Evolutionary conservation across 257 asterid species (phyloP).

Genomic region (Jasminum sambac): DNA sequence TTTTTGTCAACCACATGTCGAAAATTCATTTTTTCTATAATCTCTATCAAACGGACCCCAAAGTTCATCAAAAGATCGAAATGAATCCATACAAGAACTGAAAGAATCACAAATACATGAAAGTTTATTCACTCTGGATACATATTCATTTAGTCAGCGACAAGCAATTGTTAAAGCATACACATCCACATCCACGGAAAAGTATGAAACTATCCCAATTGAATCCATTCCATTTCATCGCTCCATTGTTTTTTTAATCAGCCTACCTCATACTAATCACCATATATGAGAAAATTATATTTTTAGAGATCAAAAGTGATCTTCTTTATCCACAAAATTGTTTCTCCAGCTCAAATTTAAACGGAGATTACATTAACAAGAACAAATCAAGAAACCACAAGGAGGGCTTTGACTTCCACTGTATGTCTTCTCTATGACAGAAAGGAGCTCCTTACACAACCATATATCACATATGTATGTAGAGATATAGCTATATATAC

Average conservation of each 20-base stretch:
- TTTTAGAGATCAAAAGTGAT: not conserved
- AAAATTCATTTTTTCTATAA: no score
- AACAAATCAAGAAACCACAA: constrained; percentile 12
- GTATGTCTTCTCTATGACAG: constrained; percentile 18
- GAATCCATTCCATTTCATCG: not conserved
- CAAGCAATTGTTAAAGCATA: not conserved
- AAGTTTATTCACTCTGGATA: not conserved
- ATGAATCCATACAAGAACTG: not conserved
- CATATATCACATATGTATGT: constrained; percentile 29
- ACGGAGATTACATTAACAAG: not conserved
- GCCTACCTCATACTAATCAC: not conserved
- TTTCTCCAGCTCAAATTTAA: not conserved
- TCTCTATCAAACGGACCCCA: not conserved
- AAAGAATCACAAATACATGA: not conserved
- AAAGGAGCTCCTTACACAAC: constrained; percentile 39
- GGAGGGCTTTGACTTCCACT: constrained; percentile 23
- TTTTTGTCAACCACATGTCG: no score
- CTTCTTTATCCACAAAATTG: not conserved
- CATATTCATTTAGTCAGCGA: not conserved
- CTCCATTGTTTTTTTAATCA: not conserved
- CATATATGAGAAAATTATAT: not conserved
- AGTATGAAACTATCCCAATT: not conserved
- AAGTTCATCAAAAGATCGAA: not conserved
- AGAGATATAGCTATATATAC: constrained; percentile 35
- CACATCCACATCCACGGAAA: not conserved